A percentile compares a stretch with the other conserved stretches of the same genome.
Conservation (phyloP, 139 green algal genomes). For the Picocystis salinarum region DNA sequence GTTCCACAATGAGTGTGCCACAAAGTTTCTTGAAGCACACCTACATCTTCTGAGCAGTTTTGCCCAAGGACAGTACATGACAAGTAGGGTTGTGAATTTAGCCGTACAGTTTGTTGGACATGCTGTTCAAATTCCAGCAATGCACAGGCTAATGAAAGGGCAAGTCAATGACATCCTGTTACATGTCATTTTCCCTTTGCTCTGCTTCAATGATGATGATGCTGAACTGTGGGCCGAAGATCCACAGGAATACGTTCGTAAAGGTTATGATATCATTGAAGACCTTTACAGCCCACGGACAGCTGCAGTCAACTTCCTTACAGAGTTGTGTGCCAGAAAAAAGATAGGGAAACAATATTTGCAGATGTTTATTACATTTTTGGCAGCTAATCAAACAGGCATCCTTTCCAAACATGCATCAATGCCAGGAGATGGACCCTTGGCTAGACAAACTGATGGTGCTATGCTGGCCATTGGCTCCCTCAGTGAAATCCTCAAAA, state of each 20-base stretch:
- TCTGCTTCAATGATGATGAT: slow-evolving; percentile 81
- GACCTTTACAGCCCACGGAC: slow-evolving; percentile 84
- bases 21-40: slow-evolving; percentile 52
- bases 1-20: slow-evolving; percentile 37
- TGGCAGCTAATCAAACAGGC: not conserved
- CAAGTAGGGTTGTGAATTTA: slow-evolving; percentile 35
- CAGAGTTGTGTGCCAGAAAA: slow-evolving; percentile 37
- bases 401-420: too few species aligned
- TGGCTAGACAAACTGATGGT: slow-evolving; percentile 64
- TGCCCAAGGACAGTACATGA: slow-evolving; percentile 22
- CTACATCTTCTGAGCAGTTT: slow-evolving; percentile 34
- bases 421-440: too few species aligned
- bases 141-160: slow-evolving; percentile 16
- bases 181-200: slow-evolving; percentile 64
- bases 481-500: slow-evolving; percentile 51
- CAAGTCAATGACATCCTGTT: slow-evolving; percentile 30
- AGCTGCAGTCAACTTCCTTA: slow-evolving; percentile 70
- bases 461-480: slow-evolving; percentile 69
- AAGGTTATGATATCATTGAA: slow-evolving; percentile 93
- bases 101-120: slow-evolving; percentile 38
- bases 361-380: slow-evolving; percentile 34
- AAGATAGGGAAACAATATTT: slow-evolving; percentile 35
- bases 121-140: slow-evolving; percentile 6
- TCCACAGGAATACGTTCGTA: slow-evolving; percentile 91
- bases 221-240: slow-evolving; percentile 77